phyloP scores from a whole-genome alignment of 768 basidiomycete species.

The Amanita muscaria region DNA sequence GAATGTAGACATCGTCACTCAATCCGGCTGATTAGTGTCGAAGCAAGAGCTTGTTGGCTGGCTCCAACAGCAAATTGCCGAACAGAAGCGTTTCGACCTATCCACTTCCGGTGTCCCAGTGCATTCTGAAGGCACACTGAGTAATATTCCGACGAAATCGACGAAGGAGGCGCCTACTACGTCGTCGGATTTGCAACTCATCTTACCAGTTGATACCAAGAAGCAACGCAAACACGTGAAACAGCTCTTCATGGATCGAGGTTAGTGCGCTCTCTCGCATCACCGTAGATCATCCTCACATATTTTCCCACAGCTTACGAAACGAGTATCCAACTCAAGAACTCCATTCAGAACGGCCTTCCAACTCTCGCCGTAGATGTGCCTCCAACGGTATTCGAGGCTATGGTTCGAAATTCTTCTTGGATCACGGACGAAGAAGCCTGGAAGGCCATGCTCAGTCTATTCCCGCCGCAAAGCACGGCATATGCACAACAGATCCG shows the following conservation, averaged over 20 bases:
- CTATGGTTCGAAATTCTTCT: constrained; percentile 38
- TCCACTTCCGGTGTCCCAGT: constrained; percentile 49
- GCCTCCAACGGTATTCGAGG: constrained; percentile 48
- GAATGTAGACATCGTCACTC: neutral
- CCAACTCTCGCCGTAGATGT: constrained; percentile 72
- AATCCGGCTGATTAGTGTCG: constrained; percentile 25
- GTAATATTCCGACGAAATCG: constrained; percentile 27
- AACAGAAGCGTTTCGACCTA: constrained; percentile 69
- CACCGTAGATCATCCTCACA: neutral
- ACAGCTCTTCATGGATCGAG: constrained; percentile 60
- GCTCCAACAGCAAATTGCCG: constrained; percentile 69
- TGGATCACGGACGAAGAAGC: constrained; percentile 74
- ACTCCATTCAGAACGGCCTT: constrained; percentile 48
- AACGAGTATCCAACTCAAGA: constrained; percentile 46
- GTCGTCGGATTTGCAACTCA: constrained; percentile 46
- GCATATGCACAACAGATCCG: constrained; percentile 62
- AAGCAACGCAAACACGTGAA: constrained; percentile 69
- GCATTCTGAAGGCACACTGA: constrained; percentile 28
- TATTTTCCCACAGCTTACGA: constrained; percentile 47
- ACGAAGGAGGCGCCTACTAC: constrained; percentile 24
- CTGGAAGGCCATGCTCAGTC: constrained; percentile 51
- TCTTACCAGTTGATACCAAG: constrained; percentile 62
- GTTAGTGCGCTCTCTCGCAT: constrained; percentile 25
- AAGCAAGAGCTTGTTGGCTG: constrained; percentile 65
- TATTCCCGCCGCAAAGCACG: constrained; percentile 48